Conservation (phyloP, 805 yeast genomes). For the Metschnikowia matae region DNA sequence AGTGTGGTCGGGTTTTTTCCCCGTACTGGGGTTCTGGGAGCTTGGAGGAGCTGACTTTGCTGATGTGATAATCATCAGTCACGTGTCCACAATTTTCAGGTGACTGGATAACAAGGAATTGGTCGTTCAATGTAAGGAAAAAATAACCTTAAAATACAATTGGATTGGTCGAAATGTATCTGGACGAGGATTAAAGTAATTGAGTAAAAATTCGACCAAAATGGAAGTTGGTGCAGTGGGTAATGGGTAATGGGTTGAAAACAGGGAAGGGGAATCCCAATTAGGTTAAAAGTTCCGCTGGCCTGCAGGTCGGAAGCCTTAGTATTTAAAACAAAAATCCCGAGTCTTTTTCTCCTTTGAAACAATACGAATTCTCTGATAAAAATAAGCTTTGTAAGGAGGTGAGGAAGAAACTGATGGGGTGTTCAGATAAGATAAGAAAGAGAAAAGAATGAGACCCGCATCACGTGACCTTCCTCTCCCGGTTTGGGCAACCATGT, state of each 20-base stretch:
- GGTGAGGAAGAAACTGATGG: neutral
- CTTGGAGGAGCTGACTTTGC: neutral
- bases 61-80: neutral
- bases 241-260: neutral
- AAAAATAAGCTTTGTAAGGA: too few species aligned
- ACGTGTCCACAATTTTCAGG: neutral
- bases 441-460: constrained; percentile 1
- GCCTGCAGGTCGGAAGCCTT: neutral
- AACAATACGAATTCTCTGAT: too few species aligned
- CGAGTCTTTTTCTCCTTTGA: too few species aligned
- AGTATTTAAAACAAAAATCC: too few species aligned
- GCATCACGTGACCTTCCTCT: constrained; percentile 6
- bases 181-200: too few species aligned
- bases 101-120: too few species aligned
- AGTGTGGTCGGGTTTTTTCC: neutral
- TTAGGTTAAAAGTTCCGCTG: neutral
- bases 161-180: too few species aligned
- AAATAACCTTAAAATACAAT: too few species aligned
- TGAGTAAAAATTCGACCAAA: too few species aligned
- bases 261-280: neutral
- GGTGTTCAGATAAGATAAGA: constrained; percentile 11
- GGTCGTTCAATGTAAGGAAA: too few species aligned
- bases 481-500: too few species aligned
- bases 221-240: neutral
- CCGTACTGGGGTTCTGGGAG: neutral